These are phyloP conservation scores for Sclerotinia nivalis DNA, from an alignment of 2,329 filamentous ascomycete species.

Conservation along the genomic window DNA sequence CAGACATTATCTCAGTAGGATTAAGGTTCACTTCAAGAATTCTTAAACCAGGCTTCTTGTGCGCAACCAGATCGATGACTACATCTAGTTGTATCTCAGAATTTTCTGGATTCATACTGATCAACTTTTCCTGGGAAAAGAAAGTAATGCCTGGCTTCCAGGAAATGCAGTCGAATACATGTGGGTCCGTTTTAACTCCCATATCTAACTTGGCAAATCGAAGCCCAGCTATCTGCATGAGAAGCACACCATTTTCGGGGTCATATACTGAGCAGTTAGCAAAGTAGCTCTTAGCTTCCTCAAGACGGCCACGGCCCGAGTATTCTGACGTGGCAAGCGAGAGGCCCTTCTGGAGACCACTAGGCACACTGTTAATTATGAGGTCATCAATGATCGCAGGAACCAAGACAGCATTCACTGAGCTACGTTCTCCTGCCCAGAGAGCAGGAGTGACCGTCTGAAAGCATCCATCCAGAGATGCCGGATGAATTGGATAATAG, in stretches of 20 bases:
- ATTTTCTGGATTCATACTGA: neutral
- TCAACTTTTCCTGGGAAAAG: conserved; percentile 23
- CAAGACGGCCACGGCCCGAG: conserved; percentile 21
- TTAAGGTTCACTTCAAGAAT: conserved; percentile 42
- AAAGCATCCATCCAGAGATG: conserved; percentile 39
- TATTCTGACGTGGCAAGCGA: conserved; percentile 23
- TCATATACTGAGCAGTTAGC: conserved; percentile 27
- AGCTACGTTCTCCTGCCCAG: conserved; percentile 30
- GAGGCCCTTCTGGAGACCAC: conserved; percentile 20
- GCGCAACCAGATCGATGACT: conserved; percentile 42
- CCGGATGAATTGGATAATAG: conserved; percentile 41
- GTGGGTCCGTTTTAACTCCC: conserved; percentile 11
- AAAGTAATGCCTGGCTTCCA: conserved; percentile 15
- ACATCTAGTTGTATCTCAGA: conserved; percentile 6
- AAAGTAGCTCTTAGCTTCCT: conserved; percentile 24
- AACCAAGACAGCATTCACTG: conserved; percentile 30
- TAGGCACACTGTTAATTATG: conserved; percentile 29
- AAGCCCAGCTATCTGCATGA: conserved; percentile 34
- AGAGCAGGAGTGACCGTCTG: conserved; percentile 36
- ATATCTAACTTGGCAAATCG: conserved; percentile 27
- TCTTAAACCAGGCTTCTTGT: conserved; percentile 42
- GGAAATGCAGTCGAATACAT: conserved; percentile 8
- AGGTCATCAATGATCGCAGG: conserved; percentile 33
- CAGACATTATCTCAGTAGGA: conserved; percentile 30
- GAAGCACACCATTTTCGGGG: conserved; percentile 28